Conservation (phyloP, 2,329 filamentous ascomycete genomes). For the Microdochium bolleyi region DNA sequence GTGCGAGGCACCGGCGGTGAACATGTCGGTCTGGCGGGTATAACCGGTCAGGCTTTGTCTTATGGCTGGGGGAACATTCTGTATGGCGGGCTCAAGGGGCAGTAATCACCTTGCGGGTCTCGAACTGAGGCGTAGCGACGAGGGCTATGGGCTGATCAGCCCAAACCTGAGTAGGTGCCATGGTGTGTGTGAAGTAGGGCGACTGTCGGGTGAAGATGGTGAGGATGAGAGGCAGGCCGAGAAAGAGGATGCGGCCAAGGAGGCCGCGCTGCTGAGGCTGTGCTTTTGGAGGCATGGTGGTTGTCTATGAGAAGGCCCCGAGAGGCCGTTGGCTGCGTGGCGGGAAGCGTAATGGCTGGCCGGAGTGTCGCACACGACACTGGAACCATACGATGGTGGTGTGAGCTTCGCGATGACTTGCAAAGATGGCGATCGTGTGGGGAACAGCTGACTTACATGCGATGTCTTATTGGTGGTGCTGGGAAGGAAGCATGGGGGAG, state of each 20-base stretch:
- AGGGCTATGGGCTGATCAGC: neutral
- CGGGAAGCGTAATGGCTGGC: neutral
- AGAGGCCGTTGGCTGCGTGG: neutral
- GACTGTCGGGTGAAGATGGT: neutral
- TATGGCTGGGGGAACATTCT: no score
- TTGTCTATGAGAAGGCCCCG: no score
- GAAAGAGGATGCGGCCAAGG: neutral
- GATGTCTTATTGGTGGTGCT: no score
- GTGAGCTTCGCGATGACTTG: no score
- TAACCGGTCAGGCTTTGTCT: no score
- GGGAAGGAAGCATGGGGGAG: no score
- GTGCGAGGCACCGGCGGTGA: slow-evolving; percentile 50
- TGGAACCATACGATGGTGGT: no score
- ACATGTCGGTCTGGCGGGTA: slow-evolving; percentile 51
- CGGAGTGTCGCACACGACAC: no score
- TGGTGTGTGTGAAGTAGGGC: neutral
- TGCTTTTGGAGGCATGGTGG: neutral
- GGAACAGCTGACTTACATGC: no score
- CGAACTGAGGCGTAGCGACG: slow-evolving; percentile 2
- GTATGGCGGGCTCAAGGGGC: no score
- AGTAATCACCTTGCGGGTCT: neutral
- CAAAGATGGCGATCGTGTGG: no score
- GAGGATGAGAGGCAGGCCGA: neutral
- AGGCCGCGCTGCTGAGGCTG: neutral
- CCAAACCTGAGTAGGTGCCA: neutral